These are phyloP conservation scores for Colletotrichum plurivorum DNA, from an alignment of 2,329 filamentous ascomycete species.

Conservation along the genomic window DNA sequence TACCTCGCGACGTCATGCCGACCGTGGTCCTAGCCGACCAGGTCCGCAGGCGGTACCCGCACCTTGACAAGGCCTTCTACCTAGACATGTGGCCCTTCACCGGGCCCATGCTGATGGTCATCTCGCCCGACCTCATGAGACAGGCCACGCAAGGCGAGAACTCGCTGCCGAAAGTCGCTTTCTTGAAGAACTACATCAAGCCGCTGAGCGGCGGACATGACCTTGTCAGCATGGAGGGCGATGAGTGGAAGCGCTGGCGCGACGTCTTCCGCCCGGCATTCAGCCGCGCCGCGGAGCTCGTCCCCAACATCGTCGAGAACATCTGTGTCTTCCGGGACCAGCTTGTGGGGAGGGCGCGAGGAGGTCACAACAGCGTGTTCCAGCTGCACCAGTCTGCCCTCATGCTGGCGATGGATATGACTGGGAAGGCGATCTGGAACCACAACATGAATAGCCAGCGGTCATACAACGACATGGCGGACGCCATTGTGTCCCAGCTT, in stretches of 20 bases:
- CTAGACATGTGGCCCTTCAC: slow-evolving; percentile 30
- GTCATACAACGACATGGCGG: slow-evolving; percentile 21
- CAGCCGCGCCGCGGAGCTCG: slow-evolving; percentile 13
- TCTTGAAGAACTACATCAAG: slow-evolving; percentile 17
- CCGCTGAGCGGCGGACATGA: slow-evolving; percentile 22
- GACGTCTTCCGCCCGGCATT: slow-evolving; percentile 28
- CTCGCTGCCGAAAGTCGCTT: slow-evolving; percentile 9
- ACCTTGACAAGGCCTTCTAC: slow-evolving; percentile 25
- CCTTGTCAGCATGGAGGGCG: slow-evolving; percentile 30
- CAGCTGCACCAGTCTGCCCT: slow-evolving; percentile 12
- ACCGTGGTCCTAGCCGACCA: slow-evolving; percentile 15
- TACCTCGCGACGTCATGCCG: slow-evolving; percentile 17
- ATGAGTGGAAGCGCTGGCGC: slow-evolving; percentile 24
- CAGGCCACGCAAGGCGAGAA: slow-evolving; percentile 3
- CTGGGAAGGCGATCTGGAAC: slow-evolving; percentile 24
- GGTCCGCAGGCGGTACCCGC: background rate
- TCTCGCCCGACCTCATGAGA: slow-evolving; percentile 2
- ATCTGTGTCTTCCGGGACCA: slow-evolving; percentile 18
- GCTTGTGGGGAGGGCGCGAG: slow-evolving; percentile 1
- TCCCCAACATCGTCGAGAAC: slow-evolving; percentile 16
- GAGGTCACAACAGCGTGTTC: background rate
- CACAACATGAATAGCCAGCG: slow-evolving; percentile 26
- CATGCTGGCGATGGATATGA: slow-evolving; percentile 27
- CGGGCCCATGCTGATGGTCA: slow-evolving; percentile 23
- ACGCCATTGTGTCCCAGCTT: slow-evolving; percentile 21